Conservation (phyloP, 2,329 filamentous ascomycete genomes). For the Aspergillus sp. region DNA sequence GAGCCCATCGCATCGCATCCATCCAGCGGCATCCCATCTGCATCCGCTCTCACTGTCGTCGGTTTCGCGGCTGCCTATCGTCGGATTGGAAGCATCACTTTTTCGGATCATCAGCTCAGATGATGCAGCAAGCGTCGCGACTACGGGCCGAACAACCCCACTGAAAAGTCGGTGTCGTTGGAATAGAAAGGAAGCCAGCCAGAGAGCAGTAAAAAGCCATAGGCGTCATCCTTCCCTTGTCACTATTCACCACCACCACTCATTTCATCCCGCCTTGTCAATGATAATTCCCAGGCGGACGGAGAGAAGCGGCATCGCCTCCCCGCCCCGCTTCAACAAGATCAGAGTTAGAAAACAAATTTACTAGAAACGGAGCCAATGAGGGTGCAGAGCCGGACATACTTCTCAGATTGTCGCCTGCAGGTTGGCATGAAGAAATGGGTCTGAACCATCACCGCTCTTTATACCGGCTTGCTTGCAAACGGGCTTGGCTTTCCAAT, state of each 20-base stretch:
- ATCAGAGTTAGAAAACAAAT: background rate
- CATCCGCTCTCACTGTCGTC: background rate
- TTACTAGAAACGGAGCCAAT: slow-evolving; percentile 1
- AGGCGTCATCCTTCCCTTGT: background rate
- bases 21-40: background rate
- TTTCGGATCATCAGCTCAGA: background rate
- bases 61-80: background rate
- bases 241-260: background rate
- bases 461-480: slow-evolving; percentile 13
- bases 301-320: background rate
- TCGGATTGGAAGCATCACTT: background rate
- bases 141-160: background rate
- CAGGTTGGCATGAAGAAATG: background rate
- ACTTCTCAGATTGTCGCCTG: background rate
- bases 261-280: background rate
- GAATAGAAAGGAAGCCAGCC: background rate
- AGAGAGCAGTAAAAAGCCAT: background rate
- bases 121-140: background rate
- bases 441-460: slow-evolving; percentile 16
- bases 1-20: background rate
- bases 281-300: background rate
- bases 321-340: slow-evolving; percentile 2
- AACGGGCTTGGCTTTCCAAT: slow-evolving; percentile 16
- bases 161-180: slow-evolving; percentile 11
- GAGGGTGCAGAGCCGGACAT: background rate